These are phyloP conservation scores for Phytopythium kandeliae DNA, from an alignment of 352 stramenopile species.

Conservation along the genomic window DNA sequence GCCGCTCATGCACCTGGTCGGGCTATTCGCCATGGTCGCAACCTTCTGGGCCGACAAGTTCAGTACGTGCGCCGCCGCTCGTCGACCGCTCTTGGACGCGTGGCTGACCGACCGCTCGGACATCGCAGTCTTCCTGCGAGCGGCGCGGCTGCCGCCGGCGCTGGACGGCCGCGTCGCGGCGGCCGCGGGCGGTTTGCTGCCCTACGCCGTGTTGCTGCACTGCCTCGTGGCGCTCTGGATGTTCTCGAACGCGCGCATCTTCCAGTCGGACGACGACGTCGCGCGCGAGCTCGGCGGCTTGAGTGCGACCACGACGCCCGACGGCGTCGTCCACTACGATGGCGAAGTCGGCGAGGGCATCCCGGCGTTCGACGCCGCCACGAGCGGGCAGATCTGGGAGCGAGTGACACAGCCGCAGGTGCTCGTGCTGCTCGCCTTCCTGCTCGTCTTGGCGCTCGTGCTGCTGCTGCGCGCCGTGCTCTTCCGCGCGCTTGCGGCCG, in stretches of 20 bases:
- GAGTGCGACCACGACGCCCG: conserved; percentile 2
- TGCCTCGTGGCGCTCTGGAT: conserved; percentile 79
- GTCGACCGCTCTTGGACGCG: neutral
- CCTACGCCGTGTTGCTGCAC: conserved; percentile 71
- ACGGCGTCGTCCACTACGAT: conserved; percentile 2
- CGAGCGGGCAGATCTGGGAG: conserved; percentile 41
- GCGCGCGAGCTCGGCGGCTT: conserved; percentile 12
- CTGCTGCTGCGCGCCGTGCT: conserved; percentile 55
- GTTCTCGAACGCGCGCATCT: conserved; percentile 85
- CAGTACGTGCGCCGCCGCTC: conserved; percentile 33
- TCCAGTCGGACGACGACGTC: conserved; percentile 44
- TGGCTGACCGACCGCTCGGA: neutral
- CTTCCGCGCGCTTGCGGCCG: conserved; percentile 61
- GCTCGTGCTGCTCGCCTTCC: conserved; percentile 73
- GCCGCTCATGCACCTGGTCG: conserved; percentile 70
- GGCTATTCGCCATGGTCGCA: conserved; percentile 63
- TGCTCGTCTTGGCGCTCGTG: conserved; percentile 37
- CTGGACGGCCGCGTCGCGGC: conserved; percentile 68
- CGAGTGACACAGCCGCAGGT: conserved; percentile 66
- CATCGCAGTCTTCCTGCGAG: conserved; percentile 48
- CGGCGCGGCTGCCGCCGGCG: conserved; percentile 57
- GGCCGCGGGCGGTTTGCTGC: conserved; percentile 50
- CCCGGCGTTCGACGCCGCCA: conserved; percentile 36
- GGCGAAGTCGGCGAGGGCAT: conserved; percentile 39
- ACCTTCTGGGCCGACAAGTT: conserved; percentile 87